Conservation (phyloP, 2,329 filamentous ascomycete genomes). For the Aspergillus pseudotamarii region DNA sequence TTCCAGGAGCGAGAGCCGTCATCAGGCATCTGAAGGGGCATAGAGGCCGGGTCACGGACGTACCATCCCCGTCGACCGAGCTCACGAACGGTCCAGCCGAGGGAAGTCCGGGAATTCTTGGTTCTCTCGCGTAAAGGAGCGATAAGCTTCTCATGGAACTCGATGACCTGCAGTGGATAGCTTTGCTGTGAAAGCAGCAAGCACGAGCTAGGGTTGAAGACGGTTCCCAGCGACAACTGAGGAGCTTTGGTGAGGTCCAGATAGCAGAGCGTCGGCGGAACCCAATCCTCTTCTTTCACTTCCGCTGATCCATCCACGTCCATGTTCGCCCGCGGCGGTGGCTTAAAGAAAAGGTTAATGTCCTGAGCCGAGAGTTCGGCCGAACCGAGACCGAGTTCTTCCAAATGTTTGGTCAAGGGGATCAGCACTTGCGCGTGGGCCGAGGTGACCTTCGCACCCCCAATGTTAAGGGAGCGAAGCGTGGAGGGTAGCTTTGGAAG, state of each 20-base stretch:
- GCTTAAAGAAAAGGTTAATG: constrained; percentile 64
- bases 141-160: constrained; percentile 71
- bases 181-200: constrained; percentile 62
- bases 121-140: constrained; percentile 65
- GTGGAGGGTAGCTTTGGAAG: constrained; percentile 67
- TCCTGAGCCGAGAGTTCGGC: constrained; percentile 65
- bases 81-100: constrained; percentile 73
- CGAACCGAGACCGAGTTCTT: constrained; percentile 74
- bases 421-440: constrained; percentile 66
- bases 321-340: not conserved
- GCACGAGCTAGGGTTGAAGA: constrained; percentile 59
- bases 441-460: constrained; percentile 70
- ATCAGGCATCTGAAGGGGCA: constrained; percentile 44
- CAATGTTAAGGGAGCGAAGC: constrained; percentile 73
- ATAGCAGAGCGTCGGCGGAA: constrained; percentile 68
- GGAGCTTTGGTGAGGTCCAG: constrained; percentile 75
- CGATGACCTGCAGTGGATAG: constrained; percentile 73
- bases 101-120: constrained; percentile 55
- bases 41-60: constrained; percentile 50
- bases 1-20: constrained; percentile 72
- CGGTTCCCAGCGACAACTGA: constrained; percentile 56
- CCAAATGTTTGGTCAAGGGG: constrained; percentile 69
- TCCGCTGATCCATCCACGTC: constrained; percentile 31
- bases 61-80: constrained; percentile 70
- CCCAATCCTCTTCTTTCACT: constrained; percentile 40